Base-by-base conservation (phyloP, 2,329 filamentous ascomycete species). In the Verticillium isaacii region DNA sequence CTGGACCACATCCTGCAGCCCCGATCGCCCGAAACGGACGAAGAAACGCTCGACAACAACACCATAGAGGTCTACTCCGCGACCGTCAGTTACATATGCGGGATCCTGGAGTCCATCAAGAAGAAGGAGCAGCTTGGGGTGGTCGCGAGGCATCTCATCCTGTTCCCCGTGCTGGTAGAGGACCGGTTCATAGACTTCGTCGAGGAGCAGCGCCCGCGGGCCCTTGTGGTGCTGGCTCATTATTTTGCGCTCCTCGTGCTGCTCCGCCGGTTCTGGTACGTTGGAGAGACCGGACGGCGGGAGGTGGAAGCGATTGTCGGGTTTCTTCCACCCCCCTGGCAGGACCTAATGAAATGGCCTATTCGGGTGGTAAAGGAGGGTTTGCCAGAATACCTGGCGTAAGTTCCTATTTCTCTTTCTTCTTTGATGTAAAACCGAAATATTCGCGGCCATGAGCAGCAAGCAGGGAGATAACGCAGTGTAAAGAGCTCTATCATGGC, bases 181-280 rank as follows among this genome's bases (percentile, higher is more conserved):
- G 54, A 41, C 3, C 61, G 63, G 8, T 69, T 67, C 41, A 61
- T 66, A 9, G 56, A 57, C 15, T 57, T 67, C 32, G 66, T 69
- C 6, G 66, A 63, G 25, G 64, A 68, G 61, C 52, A 56, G 52
- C 62, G 66, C 6, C 66, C 68, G 15, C 61, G 68, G 11, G 66
- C 67, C 5, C 64, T 69, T 5, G 64, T 69, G 0, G 63, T 69
- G 17, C 45, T 69, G 19, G 68, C 65, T 9, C 65, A 69, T 37
- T 68, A 67, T 25, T 69, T 68, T 62, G 64, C 66, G 1, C 41
- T 67, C 5, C 39, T 68, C 5, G 59, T 61, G 17, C 60, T 64
- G 45, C 36, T 68, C 3, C 59, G 62, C 50, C 50, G 60, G 4
- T 50, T 63, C 14, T 69, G 68, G 66, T 69, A 62, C 63, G 45